A percentile compares a stretch with the other conserved stretches of the same genome.
These are phyloP conservation scores for Gautieria morchelliformis DNA, from an alignment of 768 basidiomycete species.

Conservation along the genomic window DNA sequence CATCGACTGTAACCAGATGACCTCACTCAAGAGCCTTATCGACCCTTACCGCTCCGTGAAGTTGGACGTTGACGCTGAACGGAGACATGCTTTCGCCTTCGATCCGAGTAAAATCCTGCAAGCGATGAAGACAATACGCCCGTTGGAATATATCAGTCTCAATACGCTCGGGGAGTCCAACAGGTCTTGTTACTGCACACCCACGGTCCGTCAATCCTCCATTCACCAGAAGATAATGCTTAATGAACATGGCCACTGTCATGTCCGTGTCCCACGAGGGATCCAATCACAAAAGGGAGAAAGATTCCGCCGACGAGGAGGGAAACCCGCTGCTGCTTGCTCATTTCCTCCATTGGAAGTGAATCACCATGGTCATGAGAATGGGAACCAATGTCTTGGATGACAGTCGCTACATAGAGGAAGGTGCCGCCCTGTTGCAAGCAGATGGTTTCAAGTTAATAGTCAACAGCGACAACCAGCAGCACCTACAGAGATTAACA, in stretches of 20 bases:
- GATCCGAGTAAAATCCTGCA: too few species aligned
- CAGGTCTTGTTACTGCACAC: too few species aligned
- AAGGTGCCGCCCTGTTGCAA: slow-evolving; percentile 75
- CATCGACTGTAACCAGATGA: too few species aligned
- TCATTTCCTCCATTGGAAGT: slow-evolving; percentile 30
- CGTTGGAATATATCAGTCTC: too few species aligned
- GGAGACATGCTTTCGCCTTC: too few species aligned
- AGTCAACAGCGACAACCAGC: neutral
- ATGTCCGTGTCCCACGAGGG: slow-evolving; percentile 55
- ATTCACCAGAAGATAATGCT: too few species aligned
- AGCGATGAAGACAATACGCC: too few species aligned
- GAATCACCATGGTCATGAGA: slow-evolving; percentile 32
- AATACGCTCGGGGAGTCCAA: too few species aligned
- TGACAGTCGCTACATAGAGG: slow-evolving; percentile 85
- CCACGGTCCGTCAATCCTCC: too few species aligned
- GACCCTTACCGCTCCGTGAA: too few species aligned
- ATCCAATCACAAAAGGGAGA: slow-evolving; percentile 52
- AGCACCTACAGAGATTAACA: slow-evolving; percentile 72
- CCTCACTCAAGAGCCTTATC: too few species aligned
- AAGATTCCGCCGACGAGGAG: slow-evolving; percentile 63
- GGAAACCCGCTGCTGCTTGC: slow-evolving; percentile 35
- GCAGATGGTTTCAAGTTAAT: slow-evolving; percentile 8
- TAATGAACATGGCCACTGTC: neutral
- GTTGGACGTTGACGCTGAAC: too few species aligned
- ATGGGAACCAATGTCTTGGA: slow-evolving; percentile 53